Conservation (phyloP, 495 filamentous ascomycete species). For the Penicillium parvum region DNA sequence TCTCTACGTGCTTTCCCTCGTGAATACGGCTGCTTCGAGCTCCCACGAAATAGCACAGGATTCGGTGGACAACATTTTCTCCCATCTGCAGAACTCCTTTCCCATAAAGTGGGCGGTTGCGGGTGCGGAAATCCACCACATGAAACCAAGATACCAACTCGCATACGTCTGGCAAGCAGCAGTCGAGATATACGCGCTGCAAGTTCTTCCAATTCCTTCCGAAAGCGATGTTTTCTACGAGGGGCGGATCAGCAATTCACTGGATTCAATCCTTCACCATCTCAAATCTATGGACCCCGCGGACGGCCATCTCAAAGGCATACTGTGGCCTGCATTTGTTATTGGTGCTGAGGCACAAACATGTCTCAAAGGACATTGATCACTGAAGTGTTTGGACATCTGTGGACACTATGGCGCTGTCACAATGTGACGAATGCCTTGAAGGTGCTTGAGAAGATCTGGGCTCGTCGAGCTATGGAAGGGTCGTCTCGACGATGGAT, state of each 20-base stretch:
- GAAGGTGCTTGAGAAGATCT: slow-evolving; percentile 6
- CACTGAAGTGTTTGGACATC: slow-evolving; percentile 2
- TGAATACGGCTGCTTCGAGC: slow-evolving; percentile 2
- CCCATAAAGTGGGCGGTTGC: slow-evolving; percentile 5
- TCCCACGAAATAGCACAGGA: background rate
- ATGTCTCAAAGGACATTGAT: slow-evolving; percentile 4
- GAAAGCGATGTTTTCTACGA: background rate
- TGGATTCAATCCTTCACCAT: slow-evolving; percentile 6
- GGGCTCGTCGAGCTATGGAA: background rate
- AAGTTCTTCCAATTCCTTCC: background rate
- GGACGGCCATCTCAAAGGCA: slow-evolving; percentile 9
- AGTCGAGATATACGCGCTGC: slow-evolving; percentile 15
- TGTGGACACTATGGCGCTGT: slow-evolving; percentile 14
- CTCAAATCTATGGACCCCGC: slow-evolving; percentile 2
- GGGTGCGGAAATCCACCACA: background rate
- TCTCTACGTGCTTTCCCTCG: slow-evolving; percentile 6
- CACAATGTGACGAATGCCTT: slow-evolving; percentile 14
- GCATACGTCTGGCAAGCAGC: slow-evolving; percentile 11
- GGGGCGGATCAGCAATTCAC: background rate
- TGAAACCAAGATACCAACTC: slow-evolving; percentile 14
- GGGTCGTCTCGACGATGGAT: background rate
- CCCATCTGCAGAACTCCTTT: slow-evolving; percentile 5
- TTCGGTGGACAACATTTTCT: slow-evolving; percentile 1
- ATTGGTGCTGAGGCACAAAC: slow-evolving; percentile 16
- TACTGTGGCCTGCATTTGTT: slow-evolving; percentile 19